Base-by-base conservation (phyloP, 2,329 filamentous ascomycete species). In the Colletotrichum tropicicola region DNA sequence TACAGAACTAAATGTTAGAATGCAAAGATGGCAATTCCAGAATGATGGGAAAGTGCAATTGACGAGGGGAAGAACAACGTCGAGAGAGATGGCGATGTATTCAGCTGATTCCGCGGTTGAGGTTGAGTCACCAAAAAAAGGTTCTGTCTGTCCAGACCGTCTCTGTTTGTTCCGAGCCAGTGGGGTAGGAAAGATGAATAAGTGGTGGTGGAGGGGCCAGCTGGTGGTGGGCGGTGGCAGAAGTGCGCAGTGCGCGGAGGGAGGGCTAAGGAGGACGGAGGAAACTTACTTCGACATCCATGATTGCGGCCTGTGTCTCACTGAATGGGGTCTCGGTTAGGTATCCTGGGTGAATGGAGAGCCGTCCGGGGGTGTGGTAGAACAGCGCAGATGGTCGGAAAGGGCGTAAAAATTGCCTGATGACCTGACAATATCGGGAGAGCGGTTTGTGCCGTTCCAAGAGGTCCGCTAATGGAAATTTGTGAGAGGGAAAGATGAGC, bases 261-360 rank as follows among this genome's bases (percentile, higher is more conserved):
- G 69, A 68, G 57, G 64, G 62, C 49, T 59, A 62, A 59, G 37
- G 58, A 15, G 43, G 61, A 61, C 59, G 55, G 47, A 64, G 52
- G 62, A 69, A 70, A 74, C 74, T 73, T 73, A 76, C 74, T 71
- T 73, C 72, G 66, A 72, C 69, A 69, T 72, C 73, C 74, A 76
- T 76, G 59, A 71, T 75, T 70, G 70, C 63, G 56, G 63, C 45
- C 44, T 55, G 28, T 62, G 62, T 65, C 58, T 65, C 62, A 65
- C 62, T 56, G 57, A 62, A 47, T 17, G 28, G 44, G 44, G 57
- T 62, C 62, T 65, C 58, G 62, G 57, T 65, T 65, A 65, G 57
- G 62, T 61, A 65, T 61, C 58, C 62, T 61, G 59, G 62, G 54
- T 48, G 44, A 57, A 45, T 27, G 41, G 41, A 57, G 28, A 37